Base-by-base conservation (phyloP, 1,284 basidiomycete genomes). In the Cystobasidium sp. region DNA sequence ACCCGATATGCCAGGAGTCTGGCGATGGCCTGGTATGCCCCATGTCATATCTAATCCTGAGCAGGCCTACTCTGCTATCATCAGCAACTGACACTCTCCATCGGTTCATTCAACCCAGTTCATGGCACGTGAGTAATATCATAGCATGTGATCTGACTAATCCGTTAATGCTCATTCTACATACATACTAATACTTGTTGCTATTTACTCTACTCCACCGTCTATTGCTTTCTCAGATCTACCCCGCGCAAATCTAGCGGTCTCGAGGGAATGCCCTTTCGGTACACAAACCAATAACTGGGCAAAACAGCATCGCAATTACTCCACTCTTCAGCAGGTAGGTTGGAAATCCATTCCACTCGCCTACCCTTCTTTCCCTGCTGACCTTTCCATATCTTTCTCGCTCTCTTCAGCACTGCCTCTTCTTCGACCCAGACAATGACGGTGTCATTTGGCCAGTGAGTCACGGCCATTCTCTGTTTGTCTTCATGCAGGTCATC, bases 371-470 rank as follows among this genome's bases (percentile, higher is more conserved):
- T 58, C 14, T 24, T 9, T 65, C 8, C 49, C 20, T 20, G 8
- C 51, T 51, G 39, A 43, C 41, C 12, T n/a, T 56, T 6, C 4
- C 31, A 4, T 41, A 8, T 1, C n/a, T n/a, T 2, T 43, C 18
- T 56, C 44, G 3, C 9, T 52, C n/a, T 22, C 14, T 49, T 18
- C 62, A 73, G 70, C 78, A 79, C 63, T 75, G 74, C 39, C 65
- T 74, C 7, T 82, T 80, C 75, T 82, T 81, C 51, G 80, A 81
- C 66, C 79, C 77, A 41, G 80, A 77, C 37, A 39, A 56, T 53
- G 82, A 82, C 70, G 82, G 82, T 43, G 71, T 82, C 37, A 81
- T 82, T 62, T 82, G 79, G 80, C 82, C 82, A 6, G 62, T 58
- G 31, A 37, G 70, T 47, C 6, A 56, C 52, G 72, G 37, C 65